Evolutionary conservation across 1,284 basidiomycete species (phyloP), one percentile per base, ranked within the genome.

Genomic region (Somion occarium): DNA sequence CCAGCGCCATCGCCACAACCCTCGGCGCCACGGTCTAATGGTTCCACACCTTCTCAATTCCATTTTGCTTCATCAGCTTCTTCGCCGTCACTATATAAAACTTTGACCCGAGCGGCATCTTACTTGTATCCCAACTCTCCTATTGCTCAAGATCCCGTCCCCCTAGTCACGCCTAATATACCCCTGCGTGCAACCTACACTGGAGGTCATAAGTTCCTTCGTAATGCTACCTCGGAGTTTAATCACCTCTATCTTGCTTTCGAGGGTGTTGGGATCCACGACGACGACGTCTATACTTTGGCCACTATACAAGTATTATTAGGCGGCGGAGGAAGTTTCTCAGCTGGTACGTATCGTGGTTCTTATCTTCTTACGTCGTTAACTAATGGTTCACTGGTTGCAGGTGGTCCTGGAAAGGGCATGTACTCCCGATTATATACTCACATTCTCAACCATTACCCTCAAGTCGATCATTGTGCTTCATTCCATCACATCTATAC

Each of bases 351-450:
- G 76, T 63, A 15, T 5, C 34, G 34, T 39, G 27, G 19, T 19
- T n/a, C n/a, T 20, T 13, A 42, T 45, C 50, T 9, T 43, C 23
- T 51, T 23, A 20, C 44, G 12, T 50, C 18, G 23, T 49, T 27
- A 46, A 3, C 15, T 46, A 7, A 23, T 27, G 11, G 11, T 26
- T 18, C 19, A 25, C n/a, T 23, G 5, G 4, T 46, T 27, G 22
- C 63, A 80, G 90, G 93, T 58, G 96, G 96, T 2, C 96, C 96
- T 1, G 96, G 96, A 41, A 99, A 99, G 74, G 97, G 96, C 61
- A 98, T 99, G 94, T 98, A 98, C 76, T 94, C 93, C 37, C 88
- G 96, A 18, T 73, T 98, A 48, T 98, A 98, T 75, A 96, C 93
- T n/a, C 88, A 95, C 65, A 93, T 99, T 59, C 83, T 99, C 56